Evolutionary conservation across 2,329 filamentous ascomycete genomes (phyloP), one percentile per base, ranked within the genome.

Genomic region (Monosporascus sp.): DNA sequence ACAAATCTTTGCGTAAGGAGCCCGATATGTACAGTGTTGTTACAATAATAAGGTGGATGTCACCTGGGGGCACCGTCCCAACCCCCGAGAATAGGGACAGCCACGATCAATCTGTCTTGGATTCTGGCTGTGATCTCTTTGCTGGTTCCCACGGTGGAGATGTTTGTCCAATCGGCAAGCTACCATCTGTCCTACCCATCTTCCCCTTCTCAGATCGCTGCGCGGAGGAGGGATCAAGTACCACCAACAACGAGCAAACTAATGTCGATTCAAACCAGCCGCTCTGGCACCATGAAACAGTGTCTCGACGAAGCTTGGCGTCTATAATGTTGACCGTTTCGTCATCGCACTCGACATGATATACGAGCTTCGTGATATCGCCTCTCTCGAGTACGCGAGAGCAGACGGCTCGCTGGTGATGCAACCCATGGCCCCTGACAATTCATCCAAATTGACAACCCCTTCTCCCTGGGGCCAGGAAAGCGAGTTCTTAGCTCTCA

Each of bases 241-340:
- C 39, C n/a, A 20, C 18, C 17, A 18, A 11, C 20, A 20, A 42
- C 20, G 14, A n/a, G 17, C 17, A 8, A 41, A 41, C 17, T 20
- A 41, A 18, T 8, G 17, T 1, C 38, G 17, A 39, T 18, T 20
- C 17, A 20, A 39, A n/a, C 38, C 38, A 39, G 38, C 9, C 9
- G 17, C 17, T 14, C 39, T 5, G 14, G 39, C 18, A 15, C 9
- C 9, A 42, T 14, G 39, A 42, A 5, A 5, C 5, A 18, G 11
- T 42, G 39, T 24, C 39, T 42, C 18, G 8, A 24, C 58, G 62
- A 57, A 49, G 51, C 49, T 51, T 51, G 48, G 53, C 42, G 50
- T 56, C 54, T 55, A 44, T 56, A 55, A 58, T 53, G 57, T 51
- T 63, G 57, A 57, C 57, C 54, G 57, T 58, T 41, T 47, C 52